phyloP scores from a whole-genome alignment of 805 yeast species.

The Blastobotrys chiropterorum region DNA sequence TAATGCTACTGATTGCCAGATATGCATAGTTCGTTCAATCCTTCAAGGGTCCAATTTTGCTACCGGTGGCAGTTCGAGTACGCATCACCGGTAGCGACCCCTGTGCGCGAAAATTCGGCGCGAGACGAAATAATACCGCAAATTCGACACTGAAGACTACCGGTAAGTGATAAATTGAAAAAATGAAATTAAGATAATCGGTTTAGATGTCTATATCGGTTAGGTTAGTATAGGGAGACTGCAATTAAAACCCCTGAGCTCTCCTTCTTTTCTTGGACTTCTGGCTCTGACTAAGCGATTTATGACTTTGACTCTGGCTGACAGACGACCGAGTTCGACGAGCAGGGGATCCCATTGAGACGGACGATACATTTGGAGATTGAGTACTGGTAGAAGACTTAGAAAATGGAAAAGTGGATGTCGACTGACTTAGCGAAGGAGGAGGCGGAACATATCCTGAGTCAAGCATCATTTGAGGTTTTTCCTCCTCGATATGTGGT shows the following conservation, averaged over 20 bases:
- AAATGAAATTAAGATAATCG: too few species aligned
- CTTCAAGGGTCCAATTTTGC: neutral
- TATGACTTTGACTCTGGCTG: neutral
- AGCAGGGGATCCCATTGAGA: neutral
- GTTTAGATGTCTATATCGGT: neutral
- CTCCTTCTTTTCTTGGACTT: slow-evolving; percentile 1
- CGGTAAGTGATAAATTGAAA: too few species aligned
- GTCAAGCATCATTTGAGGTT: neutral
- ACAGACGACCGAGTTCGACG: neutral
- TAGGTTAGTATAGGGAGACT: neutral
- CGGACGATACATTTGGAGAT: neutral
- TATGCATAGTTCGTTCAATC: neutral
- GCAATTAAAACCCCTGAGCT: slow-evolving; percentile 2
- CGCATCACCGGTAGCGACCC: neutral
- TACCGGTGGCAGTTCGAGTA: neutral
- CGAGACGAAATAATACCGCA: too few species aligned
- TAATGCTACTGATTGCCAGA: neutral
- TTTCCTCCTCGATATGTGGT: neutral
- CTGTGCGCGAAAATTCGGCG: neutral
- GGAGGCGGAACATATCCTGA: neutral
- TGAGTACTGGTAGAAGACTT: neutral
- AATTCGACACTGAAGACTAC: too few species aligned
- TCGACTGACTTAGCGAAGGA: neutral
- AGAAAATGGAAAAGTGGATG: neutral
- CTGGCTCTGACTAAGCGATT: neutral